Conservation (phyloP, 139 green algal species). For the Closterium sp. region DNA sequence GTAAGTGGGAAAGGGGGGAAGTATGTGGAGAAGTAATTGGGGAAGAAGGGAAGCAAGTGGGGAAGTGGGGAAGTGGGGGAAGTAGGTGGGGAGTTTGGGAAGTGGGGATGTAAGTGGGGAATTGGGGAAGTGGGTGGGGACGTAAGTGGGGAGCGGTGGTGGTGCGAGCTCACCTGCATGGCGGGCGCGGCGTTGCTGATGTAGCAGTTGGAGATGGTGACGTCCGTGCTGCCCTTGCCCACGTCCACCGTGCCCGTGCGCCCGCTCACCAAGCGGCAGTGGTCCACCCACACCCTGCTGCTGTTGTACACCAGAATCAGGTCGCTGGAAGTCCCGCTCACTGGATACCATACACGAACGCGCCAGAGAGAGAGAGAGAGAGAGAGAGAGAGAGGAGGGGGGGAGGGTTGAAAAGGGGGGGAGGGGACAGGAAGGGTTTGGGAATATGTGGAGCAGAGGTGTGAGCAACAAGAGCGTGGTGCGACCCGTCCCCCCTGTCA, state of each 20-base stretch:
- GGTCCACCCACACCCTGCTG: slow-evolving; percentile 21
- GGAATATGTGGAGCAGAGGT: not conserved
- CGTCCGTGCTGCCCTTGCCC: slow-evolving; percentile 1
- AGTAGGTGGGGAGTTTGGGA: too few relatives aligned
- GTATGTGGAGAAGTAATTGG: too few relatives aligned
- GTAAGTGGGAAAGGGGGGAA: too few relatives aligned
- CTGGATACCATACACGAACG: not conserved
- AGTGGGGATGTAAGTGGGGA: too few relatives aligned
- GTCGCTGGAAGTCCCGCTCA: not conserved
- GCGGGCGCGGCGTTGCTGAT: not conserved
- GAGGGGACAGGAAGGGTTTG: not conserved
- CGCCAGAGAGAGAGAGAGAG: not conserved
- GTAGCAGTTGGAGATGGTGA: slow-evolving; percentile 25
- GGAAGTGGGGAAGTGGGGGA: too few relatives aligned
- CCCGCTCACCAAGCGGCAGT: slow-evolving; percentile 2
- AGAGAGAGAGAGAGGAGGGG: not conserved
- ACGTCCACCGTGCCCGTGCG: slow-evolving; percentile 7
- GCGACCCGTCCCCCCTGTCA: too few relatives aligned
- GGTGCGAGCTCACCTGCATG: slow-evolving; percentile 1
- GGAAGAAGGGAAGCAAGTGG: too few relatives aligned
- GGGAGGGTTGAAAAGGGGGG: not conserved
- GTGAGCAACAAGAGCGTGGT: too few relatives aligned
- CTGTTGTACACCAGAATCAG: not conserved
- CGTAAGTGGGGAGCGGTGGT: too few relatives aligned
- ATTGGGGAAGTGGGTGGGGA: too few relatives aligned